Evolutionary conservation across 148 eudicot genomes (phyloP).

Genomic region (Euryodendron excelsum): DNA sequence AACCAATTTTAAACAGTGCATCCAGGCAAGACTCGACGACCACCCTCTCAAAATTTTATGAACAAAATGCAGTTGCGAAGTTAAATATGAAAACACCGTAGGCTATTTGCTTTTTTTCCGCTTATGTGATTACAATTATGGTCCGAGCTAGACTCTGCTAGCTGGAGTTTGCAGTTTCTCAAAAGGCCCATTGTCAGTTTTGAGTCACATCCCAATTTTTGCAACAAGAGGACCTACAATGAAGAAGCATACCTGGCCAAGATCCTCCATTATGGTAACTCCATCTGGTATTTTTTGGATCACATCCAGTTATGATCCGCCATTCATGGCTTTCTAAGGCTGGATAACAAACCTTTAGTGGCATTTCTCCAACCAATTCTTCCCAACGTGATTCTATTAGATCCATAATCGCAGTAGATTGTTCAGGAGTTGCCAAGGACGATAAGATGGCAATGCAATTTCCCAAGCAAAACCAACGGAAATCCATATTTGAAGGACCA

Average conservation of each 20-base stretch:
- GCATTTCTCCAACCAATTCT: constrained; percentile 94
- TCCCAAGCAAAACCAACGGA: constrained; percentile 93
- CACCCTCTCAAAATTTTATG: background rate
- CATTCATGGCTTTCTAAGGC: constrained; percentile 91
- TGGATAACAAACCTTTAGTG: constrained; percentile 87
- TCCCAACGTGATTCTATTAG: constrained; percentile 89
- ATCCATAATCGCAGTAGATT: constrained; percentile 87
- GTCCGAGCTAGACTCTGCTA: background rate
- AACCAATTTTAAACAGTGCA: background rate
- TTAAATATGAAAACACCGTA: background rate
- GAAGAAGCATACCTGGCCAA: constrained; percentile 76
- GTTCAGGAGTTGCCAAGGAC: constrained; percentile 78
- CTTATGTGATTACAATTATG: background rate
- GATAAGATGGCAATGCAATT: constrained; percentile 88
- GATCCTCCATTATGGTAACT: constrained; percentile 98
- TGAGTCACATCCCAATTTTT: background rate
- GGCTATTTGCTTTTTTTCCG: background rate
- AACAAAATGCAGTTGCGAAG: background rate
- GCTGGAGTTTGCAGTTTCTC: background rate
- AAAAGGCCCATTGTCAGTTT: background rate
- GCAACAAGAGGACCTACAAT: background rate
- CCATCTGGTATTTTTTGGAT: constrained; percentile 96
- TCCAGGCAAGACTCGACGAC: background rate
- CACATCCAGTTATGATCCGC: constrained; percentile 90
- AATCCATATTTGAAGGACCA: constrained; percentile 85